Percentiles rank a stretch among this genome's conserved stretches.
These are phyloP conservation scores for Apocynum venetum DNA, from an alignment of 257 asterid genomes.

Conservation along the genomic window DNA sequence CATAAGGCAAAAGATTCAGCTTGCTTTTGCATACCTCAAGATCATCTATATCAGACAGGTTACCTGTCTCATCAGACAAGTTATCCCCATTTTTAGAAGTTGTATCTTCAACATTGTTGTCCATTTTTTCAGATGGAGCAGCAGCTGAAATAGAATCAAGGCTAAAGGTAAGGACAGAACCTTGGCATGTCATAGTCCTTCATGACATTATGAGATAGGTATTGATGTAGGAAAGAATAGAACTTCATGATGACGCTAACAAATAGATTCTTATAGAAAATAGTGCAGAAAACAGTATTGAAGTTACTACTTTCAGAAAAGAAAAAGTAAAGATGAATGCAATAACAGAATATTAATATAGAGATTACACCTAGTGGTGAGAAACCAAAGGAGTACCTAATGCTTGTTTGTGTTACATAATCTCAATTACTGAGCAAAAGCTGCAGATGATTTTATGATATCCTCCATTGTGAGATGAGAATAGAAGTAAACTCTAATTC, in stretches of 20 bases:
- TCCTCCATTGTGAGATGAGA: no score
- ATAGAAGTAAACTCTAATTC: no score
- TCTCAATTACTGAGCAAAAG: not conserved
- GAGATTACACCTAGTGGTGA: not conserved
- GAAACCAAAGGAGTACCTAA: not conserved
- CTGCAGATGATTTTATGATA: not conserved
- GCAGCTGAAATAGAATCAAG: not conserved
- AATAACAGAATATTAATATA: no score
- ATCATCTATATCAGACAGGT: constrained; percentile 80
- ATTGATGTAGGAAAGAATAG: not conserved
- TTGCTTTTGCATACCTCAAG: constrained; percentile 44
- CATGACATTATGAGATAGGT: not conserved
- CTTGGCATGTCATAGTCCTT: not conserved
- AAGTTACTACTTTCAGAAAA: not conserved
- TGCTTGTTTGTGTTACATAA: not conserved
- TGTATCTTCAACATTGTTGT: not conserved
- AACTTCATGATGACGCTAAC: not conserved
- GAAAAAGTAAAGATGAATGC: not conserved
- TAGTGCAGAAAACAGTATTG: not conserved
- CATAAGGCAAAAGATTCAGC: not conserved
- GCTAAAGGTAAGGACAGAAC: not conserved
- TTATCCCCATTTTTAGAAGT: not conserved
- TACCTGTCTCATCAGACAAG: constrained; percentile 51
- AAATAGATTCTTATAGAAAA: not conserved
- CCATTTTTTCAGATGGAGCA: constrained; percentile 10